These are phyloP conservation scores for Lipomyces sp. DNA, from an alignment of 805 yeast species.

Conservation along the genomic window DNA sequence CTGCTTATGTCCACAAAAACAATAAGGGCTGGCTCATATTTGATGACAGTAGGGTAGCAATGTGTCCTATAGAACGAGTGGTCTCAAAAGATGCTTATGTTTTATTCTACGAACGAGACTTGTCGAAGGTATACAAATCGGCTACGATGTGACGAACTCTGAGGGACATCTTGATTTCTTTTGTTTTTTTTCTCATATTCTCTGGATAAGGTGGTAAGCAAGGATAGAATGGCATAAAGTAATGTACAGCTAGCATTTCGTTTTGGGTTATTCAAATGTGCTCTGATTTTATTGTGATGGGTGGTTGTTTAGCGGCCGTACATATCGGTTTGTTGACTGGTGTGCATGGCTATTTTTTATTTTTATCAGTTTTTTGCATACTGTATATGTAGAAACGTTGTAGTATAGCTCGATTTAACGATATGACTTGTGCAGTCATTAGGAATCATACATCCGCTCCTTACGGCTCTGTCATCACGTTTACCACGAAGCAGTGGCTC, in stretches of 20 bases:
- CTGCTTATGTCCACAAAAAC: conserved; percentile 74
- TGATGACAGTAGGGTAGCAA: conserved; percentile 74
- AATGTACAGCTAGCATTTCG: neutral
- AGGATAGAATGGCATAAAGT: conserved; percentile 2
- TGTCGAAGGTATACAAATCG: neutral
- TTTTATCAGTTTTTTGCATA: neutral
- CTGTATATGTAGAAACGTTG: neutral
- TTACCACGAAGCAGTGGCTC: neutral
- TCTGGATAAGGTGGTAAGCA: neutral
- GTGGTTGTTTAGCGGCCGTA: neutral
- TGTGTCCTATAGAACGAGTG: conserved; percentile 50
- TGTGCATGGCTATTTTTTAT: neutral
- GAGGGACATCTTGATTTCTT: neutral
- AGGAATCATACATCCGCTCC: neutral
- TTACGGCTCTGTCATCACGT: neutral
- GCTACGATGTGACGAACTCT: neutral
- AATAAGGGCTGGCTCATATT: conserved; percentile 75
- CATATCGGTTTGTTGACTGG: neutral
- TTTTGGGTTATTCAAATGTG: neutral
- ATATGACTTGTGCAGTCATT: neutral
- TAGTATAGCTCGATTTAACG: conserved; percentile 3
- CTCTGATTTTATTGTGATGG: neutral
- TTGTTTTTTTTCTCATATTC: neutral
- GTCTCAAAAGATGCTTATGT: conserved; percentile 81
- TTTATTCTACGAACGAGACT: conserved; percentile 58